Conservation (phyloP, 2,329 filamentous ascomycete genomes). For the Colletotrichum tanaceti region DNA sequence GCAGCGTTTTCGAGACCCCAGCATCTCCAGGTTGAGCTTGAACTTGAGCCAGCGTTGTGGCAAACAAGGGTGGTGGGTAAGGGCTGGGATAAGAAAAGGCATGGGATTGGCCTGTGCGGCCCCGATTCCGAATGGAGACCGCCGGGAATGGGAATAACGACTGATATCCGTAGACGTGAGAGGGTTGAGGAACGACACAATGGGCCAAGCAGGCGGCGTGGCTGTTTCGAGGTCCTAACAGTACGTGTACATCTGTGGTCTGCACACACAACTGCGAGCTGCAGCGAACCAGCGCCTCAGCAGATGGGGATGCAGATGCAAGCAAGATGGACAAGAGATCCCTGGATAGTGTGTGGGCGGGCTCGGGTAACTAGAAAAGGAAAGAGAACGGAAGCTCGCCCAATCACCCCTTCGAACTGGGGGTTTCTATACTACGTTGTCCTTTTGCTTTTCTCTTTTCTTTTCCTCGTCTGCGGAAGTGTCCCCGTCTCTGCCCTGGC, state of each 20-base stretch:
- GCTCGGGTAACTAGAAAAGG: constrained; percentile 6
- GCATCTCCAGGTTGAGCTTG: constrained; percentile 28
- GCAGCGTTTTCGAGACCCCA: constrained; percentile 22
- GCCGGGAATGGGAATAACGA: constrained; percentile 17
- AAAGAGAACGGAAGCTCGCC: neutral
- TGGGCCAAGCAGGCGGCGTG: constrained; percentile 6
- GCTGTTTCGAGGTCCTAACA: constrained; percentile 1
- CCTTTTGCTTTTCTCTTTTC: no score
- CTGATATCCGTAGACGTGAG: constrained; percentile 19
- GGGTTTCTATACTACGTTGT: no score
- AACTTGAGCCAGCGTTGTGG: constrained; percentile 16
- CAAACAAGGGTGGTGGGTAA: constrained; percentile 19
- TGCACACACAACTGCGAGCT: constrained; percentile 7
- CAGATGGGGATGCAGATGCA: constrained; percentile 30
- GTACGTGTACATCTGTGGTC: no score
- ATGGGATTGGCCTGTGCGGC: constrained; percentile 25
- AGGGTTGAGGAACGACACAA: constrained; percentile 32
- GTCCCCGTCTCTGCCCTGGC: neutral
- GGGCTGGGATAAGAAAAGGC: constrained; percentile 18
- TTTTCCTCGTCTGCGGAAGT: neutral
- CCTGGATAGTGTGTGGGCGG: constrained; percentile 29
- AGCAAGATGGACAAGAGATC: constrained; percentile 31
- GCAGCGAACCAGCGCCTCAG: constrained; percentile 12
- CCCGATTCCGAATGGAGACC: neutral
- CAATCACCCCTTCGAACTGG: no score